These are phyloP conservation scores for Torrubiellomyces zombiae DNA, from an alignment of 2,329 filamentous ascomycete genomes.

Conservation along the genomic window DNA sequence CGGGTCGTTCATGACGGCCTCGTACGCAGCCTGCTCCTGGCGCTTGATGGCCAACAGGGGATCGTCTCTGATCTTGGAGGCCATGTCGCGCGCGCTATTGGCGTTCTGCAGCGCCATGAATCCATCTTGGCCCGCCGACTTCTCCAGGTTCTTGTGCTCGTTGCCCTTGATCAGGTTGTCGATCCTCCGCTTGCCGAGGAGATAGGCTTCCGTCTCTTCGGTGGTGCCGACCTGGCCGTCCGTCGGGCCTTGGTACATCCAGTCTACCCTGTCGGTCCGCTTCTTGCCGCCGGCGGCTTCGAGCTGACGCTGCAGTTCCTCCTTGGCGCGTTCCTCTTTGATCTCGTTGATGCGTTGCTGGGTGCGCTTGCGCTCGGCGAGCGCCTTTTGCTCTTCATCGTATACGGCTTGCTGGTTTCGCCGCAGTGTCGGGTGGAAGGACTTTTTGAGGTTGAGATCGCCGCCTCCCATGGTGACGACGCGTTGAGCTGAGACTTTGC, in stretches of 20 bases:
- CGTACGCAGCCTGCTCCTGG: conserved; percentile 70
- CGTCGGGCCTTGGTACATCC: conserved; percentile 91
- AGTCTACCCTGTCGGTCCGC: conserved; percentile 72
- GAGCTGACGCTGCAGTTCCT: conserved; percentile 79
- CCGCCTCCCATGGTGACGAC: conserved; percentile 65
- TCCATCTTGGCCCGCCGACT: conserved; percentile 45
- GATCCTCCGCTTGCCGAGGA: conserved; percentile 83
- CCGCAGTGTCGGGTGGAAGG: conserved; percentile 83
- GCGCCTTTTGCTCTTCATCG: conserved; percentile 79
- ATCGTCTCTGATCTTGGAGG: conserved; percentile 76
- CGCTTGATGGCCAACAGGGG: conserved; percentile 86
- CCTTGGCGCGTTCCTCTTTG: conserved; percentile 80
- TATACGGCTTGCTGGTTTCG: conserved; percentile 85
- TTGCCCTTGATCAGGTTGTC: conserved; percentile 67
- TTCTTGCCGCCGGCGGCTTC: conserved; percentile 76
- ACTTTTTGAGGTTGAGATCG: conserved; percentile 88
- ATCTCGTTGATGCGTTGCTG: conserved; percentile 85
- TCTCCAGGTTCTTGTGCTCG: conserved; percentile 67
- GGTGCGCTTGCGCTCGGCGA: conserved; percentile 87
- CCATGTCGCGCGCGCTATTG: conserved; percentile 63
- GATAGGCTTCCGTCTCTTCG: conserved; percentile 86
- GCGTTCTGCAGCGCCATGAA: conserved; percentile 49
- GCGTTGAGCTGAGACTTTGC: too few relatives aligned
- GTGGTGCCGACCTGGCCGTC: conserved; percentile 57
- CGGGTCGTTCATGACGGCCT: conserved; percentile 65